phyloP scores from a whole-genome alignment of 73 alveolate species.

The Urostyla sp. region DNA sequence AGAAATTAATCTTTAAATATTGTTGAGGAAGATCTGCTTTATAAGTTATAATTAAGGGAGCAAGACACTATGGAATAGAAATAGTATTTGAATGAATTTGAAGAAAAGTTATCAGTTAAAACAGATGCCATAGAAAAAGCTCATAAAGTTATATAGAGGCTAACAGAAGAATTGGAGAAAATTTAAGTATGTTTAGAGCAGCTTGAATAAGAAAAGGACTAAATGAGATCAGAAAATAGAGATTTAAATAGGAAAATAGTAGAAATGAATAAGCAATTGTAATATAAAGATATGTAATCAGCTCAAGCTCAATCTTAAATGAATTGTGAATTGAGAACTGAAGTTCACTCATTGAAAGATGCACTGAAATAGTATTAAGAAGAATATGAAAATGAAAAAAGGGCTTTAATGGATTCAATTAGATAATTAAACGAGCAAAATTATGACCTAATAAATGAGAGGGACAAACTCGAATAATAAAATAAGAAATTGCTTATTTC shows the following conservation, averaged over 20 bases:
- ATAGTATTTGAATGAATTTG: neutral
- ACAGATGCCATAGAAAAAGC: conserved; percentile 39
- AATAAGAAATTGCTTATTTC: neutral
- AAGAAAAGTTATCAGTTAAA: conserved; percentile 2
- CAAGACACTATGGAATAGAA: neutral
- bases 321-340: neutral
- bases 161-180: conserved; percentile 18
- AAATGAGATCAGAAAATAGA: neutral
- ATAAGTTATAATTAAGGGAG: neutral
- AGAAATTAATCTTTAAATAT: neutral
- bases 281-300: neutral
- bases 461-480: neutral
- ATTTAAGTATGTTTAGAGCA: neutral
- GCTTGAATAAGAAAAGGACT: conserved; percentile 8
- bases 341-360: conserved; percentile 27
- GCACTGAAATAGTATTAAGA: conserved; percentile 4
- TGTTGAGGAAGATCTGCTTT: conserved; percentile 15
- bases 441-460: neutral
- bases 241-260: neutral
- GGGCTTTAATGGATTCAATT: neutral
- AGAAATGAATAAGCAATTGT: conserved; percentile 6
- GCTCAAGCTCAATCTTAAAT: neutral
- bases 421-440: conserved; percentile 32
- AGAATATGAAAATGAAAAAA: conserved; percentile 5
- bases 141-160: conserved; percentile 6